Evolutionary conservation across 2,329 filamentous ascomycete species (phyloP).

Genomic region (Fusarium newnesense): DNA sequence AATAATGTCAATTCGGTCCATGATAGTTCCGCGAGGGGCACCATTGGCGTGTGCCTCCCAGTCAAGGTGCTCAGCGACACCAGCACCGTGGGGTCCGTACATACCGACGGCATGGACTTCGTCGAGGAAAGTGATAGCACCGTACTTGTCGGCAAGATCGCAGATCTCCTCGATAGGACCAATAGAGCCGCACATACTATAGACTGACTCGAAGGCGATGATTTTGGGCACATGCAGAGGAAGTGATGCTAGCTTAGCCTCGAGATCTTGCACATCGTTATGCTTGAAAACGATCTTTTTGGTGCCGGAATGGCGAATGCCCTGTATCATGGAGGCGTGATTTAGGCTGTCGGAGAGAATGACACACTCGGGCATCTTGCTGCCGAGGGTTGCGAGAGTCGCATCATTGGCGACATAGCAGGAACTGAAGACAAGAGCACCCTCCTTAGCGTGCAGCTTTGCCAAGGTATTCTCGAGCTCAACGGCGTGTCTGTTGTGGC

Average conservation of each 20-base stretch:
- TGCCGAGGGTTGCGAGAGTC: constrained; percentile 94
- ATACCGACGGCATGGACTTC: constrained; percentile 99
- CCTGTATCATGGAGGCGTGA: constrained; percentile 99
- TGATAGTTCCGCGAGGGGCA: constrained; percentile 81
- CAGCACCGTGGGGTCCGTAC: constrained; percentile 96
- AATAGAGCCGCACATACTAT: constrained; percentile 99
- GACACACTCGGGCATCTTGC: constrained; percentile 95
- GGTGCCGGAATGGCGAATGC: constrained; percentile 95
- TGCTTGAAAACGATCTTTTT: constrained; percentile 99
- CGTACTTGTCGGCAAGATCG: constrained; percentile 96
- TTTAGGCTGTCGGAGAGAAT: constrained; percentile 98
- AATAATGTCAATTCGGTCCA: constrained; percentile 98
- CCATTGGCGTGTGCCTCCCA: constrained; percentile 86
- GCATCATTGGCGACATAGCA: constrained; percentile 99
- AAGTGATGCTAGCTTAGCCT: constrained; percentile 89
- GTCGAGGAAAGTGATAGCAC: constrained; percentile 95
- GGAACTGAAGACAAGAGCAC: constrained; percentile 93
- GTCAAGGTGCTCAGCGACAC: constrained; percentile 96
- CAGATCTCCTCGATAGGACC: constrained; percentile 96
- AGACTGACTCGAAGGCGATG: constrained; percentile 98
- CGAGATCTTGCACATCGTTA: constrained; percentile 93
- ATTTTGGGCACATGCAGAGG: constrained; percentile 91
- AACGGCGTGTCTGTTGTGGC: constrained; percentile 95
- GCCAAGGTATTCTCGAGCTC: constrained; percentile 84
- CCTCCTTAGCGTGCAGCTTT: constrained; percentile 90